Conservation (phyloP, 441 rosid genomes). For the Pelargonium australe region DNA sequence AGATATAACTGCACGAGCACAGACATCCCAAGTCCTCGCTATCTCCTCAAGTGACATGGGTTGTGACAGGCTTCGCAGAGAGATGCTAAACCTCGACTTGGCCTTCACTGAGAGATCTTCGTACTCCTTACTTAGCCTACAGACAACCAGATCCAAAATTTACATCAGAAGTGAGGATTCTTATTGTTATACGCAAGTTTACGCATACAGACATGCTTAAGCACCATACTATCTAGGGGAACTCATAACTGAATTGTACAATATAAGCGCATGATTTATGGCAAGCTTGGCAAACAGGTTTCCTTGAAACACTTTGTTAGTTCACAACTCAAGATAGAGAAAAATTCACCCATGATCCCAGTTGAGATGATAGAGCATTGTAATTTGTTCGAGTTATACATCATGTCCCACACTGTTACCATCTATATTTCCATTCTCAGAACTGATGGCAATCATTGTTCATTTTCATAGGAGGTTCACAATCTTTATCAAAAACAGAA, state of each 20-base stretch:
- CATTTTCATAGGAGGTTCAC: no score
- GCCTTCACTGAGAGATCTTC: slow-evolving; percentile 69
- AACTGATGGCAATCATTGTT: not conserved
- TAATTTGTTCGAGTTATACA: not conserved
- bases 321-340: not conserved
- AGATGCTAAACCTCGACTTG: slow-evolving; percentile 59
- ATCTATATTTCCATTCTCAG: not conserved
- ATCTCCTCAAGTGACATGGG: slow-evolving; percentile 74
- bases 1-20: slow-evolving; percentile 53
- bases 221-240: not conserved
- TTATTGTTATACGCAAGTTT: no score
- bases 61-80: slow-evolving; percentile 55
- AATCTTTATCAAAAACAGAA: no score
- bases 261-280: not conserved
- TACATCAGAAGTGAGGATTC: no score
- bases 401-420: not conserved
- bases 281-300: not conserved
- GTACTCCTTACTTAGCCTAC: not conserved
- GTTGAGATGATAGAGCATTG: not conserved
- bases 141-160: no score
- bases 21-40: slow-evolving; percentile 79
- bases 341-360: not conserved
- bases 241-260: not conserved
- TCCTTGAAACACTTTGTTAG: not conserved
- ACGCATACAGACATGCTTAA: no score